These are phyloP conservation scores for Tylopilus subfusipes DNA, from an alignment of 768 basidiomycete genomes.

Conservation along the genomic window DNA sequence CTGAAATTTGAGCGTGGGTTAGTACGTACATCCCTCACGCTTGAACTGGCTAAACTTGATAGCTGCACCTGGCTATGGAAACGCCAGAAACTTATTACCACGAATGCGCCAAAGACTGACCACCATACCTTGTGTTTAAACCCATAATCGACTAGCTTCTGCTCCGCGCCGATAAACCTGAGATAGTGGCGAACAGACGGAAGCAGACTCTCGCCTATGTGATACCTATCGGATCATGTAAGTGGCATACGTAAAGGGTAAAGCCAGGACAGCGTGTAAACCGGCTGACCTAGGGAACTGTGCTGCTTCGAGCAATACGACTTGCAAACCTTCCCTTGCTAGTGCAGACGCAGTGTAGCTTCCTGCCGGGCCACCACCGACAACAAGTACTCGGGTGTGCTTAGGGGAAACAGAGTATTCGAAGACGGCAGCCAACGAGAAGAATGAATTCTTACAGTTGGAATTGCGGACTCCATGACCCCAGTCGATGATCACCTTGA, in stretches of 20 bases:
- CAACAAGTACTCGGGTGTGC: constrained; percentile 39
- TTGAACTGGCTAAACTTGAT: constrained; percentile 56
- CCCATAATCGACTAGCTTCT: constrained; percentile 40
- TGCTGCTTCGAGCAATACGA: constrained; percentile 52
- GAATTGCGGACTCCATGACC: constrained; percentile 16
- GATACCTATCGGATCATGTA: constrained; percentile 35
- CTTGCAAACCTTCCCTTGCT: constrained; percentile 55
- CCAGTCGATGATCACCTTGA: neutral
- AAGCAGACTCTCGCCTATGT: constrained; percentile 47
- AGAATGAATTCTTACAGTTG: constrained; percentile 18
- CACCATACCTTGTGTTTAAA: constrained; percentile 45
- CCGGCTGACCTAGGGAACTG: constrained; percentile 49
- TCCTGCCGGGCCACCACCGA: constrained; percentile 62
- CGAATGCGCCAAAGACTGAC: neutral
- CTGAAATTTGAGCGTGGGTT: neutral
- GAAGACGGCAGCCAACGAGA: neutral
- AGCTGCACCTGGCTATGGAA: constrained; percentile 51
- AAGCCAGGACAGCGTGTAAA: neutral
- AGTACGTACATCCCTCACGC: constrained; percentile 54
- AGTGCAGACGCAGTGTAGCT: constrained; percentile 53
- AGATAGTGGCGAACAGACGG: constrained; percentile 53
- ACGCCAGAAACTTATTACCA: neutral
- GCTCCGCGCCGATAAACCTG: constrained; percentile 47
- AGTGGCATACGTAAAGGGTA: neutral
- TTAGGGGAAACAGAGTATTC: constrained; percentile 1